Evolutionary conservation across 805 yeast species (phyloP), one percentile per base, ranked within the genome.

Genomic region (Cyberlindnera galapagoensis): DNA sequence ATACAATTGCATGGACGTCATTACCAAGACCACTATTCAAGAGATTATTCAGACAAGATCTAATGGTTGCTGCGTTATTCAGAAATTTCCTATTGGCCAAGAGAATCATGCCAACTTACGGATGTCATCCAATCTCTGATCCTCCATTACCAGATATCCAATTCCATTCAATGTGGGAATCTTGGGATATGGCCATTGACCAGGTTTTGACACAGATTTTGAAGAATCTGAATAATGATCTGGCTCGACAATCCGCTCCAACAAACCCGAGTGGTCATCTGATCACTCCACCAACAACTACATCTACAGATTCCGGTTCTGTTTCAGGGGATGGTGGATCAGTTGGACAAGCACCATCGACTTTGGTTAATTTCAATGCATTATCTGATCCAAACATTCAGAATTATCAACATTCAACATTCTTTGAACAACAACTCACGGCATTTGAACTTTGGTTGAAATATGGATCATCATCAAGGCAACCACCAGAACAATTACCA

Each of bases 111-210:
- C 87, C 95, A 3, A 78, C 81, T 47, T 78, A 82, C 44, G 87
- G 88, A 38, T 88, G 97, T 54, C 94, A 87, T 51, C 97, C 98
- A 1, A 76, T 88, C 3, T 85, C 95, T 12, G 94, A 86, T 42
- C 98, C 98, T 1, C 86, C 83, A 8, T 62, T 92, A 23, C 97
- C 98, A 0, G 92, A 86, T 34, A 73, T 79, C 6, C 76, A 83
- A 28, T 71, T 74, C 40, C 97, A 92, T 52, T 76, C 94, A 5
- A 79, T 92, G 84, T 92, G 98, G 98, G 92, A 86, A 38, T 80
- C 96, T 0, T 92, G 98, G 97, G 97, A 92, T 52, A 65, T 92
- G 41, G 97, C 98, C 0, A 80, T 92, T 24, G 97, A 92, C 54
- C 97, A 92, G 52, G 94, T 94, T 4, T 62, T 92, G 27, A 74